phyloP scores from a whole-genome alignment of 352 stramenopile genomes.

The Phytophthora rubi region DNA sequence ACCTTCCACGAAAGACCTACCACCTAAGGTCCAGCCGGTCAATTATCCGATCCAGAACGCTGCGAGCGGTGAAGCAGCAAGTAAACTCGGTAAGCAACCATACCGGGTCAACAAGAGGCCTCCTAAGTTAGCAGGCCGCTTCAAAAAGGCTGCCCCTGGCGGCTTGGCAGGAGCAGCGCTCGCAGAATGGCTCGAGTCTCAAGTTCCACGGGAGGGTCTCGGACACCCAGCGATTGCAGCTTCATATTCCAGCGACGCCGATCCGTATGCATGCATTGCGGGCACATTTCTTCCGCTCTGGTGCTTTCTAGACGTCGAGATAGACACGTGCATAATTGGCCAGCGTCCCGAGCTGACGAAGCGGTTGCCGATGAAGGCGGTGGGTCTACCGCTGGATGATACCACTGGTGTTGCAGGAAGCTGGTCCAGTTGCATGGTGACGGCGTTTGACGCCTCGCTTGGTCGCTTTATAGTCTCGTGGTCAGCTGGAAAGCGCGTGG shows the following conservation, averaged over 20 bases:
- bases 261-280: constrained; percentile 37
- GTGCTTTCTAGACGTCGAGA: constrained; percentile 74
- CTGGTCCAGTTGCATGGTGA: constrained; percentile 84
- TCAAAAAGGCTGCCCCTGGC: constrained; percentile 20
- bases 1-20: constrained; percentile 17
- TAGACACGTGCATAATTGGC: constrained; percentile 8
- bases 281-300: constrained; percentile 72
- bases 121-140: constrained; percentile 6
- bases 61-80: neutral
- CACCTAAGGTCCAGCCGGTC: constrained; percentile 17
- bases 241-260: constrained; percentile 14
- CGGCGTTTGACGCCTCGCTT: constrained; percentile 56
- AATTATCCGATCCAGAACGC: constrained; percentile 28
- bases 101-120: constrained; percentile 16
- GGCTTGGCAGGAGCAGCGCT: constrained; percentile 37
- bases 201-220: constrained; percentile 49
- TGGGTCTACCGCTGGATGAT: constrained; percentile 72
- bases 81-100: constrained; percentile 13
- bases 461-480: constrained; percentile 76
- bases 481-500: constrained; percentile 76
- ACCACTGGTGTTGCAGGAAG: constrained; percentile 55
- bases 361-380: constrained; percentile 59
- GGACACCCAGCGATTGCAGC: constrained; percentile 49
- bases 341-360: constrained; percentile 28
- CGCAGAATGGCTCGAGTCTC: constrained; percentile 56